Evolutionary conservation across 345 rosid species (phyloP).

Genomic region (Melastoma malabathricum): DNA sequence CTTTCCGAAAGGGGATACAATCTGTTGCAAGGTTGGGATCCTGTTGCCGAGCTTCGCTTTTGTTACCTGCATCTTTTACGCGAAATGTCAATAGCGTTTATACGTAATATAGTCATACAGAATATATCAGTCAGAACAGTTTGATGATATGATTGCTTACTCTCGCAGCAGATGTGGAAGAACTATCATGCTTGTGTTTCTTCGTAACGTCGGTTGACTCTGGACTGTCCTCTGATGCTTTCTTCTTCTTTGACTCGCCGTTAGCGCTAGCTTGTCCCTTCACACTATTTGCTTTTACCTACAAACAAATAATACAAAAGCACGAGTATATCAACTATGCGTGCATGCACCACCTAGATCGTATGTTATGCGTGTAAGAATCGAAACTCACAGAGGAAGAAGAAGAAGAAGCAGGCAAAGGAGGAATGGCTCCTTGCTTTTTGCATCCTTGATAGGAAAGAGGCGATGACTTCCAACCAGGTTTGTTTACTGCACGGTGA

Average conservation of each 20-base stretch:
- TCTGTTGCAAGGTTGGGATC: constrained; percentile 87
- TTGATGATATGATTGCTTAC: constrained; percentile 17
- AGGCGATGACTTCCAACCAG: too few species aligned
- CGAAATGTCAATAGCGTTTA: not conserved
- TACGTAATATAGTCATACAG: not conserved
- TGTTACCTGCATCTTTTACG: constrained; percentile 40
- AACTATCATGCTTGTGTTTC: constrained; percentile 26
- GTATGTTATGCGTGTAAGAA: too few species aligned
- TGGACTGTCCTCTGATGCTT: constrained; percentile 34
- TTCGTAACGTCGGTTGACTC: constrained; percentile 21
- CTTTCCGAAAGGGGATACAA: constrained; percentile 98
- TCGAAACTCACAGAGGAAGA: too few species aligned
- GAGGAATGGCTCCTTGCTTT: too few species aligned
- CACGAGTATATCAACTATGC: not conserved
- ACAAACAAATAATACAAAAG: constrained; percentile 10
- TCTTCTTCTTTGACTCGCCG: constrained; percentile 33
- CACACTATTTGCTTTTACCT: constrained; percentile 7
- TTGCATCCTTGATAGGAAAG: too few species aligned
- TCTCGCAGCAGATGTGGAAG: constrained; percentile 47
- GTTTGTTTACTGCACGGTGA: too few species aligned
- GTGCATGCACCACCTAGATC: too few species aligned
- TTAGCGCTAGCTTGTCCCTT: constrained; percentile 28
- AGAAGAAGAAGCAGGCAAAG: too few species aligned
- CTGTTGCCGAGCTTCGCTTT: constrained; percentile 78
- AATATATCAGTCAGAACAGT: not conserved